Conservation (phyloP, 2,329 filamentous ascomycete species). For the Ophiocordyceps sinensis region DNA sequence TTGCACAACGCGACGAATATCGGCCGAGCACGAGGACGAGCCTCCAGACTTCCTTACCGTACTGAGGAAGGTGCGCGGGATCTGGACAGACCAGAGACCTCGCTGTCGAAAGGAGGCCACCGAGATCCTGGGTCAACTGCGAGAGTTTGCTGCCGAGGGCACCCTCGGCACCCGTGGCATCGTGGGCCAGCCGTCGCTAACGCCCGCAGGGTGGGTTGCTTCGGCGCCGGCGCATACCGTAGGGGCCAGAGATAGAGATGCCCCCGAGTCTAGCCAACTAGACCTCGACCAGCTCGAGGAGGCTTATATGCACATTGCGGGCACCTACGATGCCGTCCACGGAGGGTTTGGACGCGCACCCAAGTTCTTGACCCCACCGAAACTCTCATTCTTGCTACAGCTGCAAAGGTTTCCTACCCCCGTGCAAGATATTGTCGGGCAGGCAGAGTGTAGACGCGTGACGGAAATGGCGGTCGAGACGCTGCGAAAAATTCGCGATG, state of each 20-base stretch:
- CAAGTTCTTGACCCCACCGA: constrained; percentile 82
- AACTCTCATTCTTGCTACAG: constrained; percentile 68
- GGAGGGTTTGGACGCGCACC: constrained; percentile 72
- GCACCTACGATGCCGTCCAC: constrained; percentile 63
- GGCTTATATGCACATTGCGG: constrained; percentile 65
- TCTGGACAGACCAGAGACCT: constrained; percentile 75
- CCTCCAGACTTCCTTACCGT: constrained; percentile 73
- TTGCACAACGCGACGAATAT: constrained; percentile 30
- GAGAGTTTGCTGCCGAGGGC: constrained; percentile 80
- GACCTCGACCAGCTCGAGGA: constrained; percentile 89
- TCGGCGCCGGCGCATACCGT: constrained; percentile 13
- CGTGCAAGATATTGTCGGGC: constrained; percentile 78
- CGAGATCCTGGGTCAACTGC: constrained; percentile 66
- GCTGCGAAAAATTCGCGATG: constrained; percentile 53
- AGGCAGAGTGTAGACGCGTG: constrained; percentile 58
- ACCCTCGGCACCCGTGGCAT: constrained; percentile 40
- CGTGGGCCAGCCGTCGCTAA: constrained; percentile 13
- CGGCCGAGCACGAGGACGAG: constrained; percentile 32
- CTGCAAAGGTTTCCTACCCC: constrained; percentile 56
- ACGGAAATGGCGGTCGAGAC: constrained; percentile 70
- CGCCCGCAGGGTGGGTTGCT: constrained; percentile 15
- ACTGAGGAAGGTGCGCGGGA: constrained; percentile 57
- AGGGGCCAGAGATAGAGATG: constrained; percentile 8
- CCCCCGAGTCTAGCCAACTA: constrained; percentile 46
- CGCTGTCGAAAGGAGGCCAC: constrained; percentile 71